phyloP scores from a whole-genome alignment of 495 filamentous ascomycete genomes.

The Bacidia rubella region DNA sequence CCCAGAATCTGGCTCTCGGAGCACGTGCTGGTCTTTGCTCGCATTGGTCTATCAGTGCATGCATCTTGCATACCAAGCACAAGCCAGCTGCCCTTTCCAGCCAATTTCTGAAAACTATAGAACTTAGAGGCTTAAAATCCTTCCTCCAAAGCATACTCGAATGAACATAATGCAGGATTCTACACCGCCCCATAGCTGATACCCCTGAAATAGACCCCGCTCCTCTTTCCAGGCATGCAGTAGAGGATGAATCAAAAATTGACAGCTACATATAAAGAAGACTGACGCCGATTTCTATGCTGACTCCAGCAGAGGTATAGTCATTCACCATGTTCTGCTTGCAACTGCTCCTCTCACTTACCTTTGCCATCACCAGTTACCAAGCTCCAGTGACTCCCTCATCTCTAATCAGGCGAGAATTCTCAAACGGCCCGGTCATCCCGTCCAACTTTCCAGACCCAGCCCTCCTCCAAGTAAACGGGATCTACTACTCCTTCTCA shows the following conservation, averaged over 20 bases:
- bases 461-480: slow-evolving; percentile 19
- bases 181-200: not conserved
- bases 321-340: not conserved
- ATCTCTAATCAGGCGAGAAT: slow-evolving; percentile 9
- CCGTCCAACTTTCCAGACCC: slow-evolving; percentile 25
- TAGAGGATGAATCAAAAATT: too few relatives aligned
- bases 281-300: too few relatives aligned
- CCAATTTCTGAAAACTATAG: too few relatives aligned
- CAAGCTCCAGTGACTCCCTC: not conserved
- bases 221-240: too few relatives aligned
- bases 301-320: too few relatives aligned
- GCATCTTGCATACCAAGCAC: too few relatives aligned
- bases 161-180: not conserved
- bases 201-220: not conserved
- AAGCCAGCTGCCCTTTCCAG: too few relatives aligned
- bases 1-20: too few relatives aligned
- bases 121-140: too few relatives aligned
- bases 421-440: slow-evolving; percentile 18
- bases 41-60: too few relatives aligned
- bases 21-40: too few relatives aligned
- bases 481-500: slow-evolving; percentile 25
- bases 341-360: not conserved
- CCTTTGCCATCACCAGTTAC: not conserved
- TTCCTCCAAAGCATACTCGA: not conserved
- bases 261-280: too few relatives aligned